phyloP scores from a whole-genome alignment of 306 rosid species.

The Alnus glutinosa region DNA sequence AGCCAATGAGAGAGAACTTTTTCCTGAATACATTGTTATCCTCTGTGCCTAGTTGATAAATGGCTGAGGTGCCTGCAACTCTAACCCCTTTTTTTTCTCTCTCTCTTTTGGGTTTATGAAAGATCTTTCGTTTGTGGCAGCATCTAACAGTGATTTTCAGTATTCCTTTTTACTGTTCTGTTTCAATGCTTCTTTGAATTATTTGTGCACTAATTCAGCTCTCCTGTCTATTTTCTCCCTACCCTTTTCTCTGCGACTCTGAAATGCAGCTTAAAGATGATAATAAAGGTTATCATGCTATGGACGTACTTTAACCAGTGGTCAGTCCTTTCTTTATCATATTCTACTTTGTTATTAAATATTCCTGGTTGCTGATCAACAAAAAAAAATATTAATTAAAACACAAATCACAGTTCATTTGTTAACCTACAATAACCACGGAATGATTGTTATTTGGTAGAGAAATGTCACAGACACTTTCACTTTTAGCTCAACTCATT shows the following conservation, averaged over 20 bases:
- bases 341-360: neutral
- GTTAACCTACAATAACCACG: too few relatives aligned
- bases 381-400: too few relatives aligned
- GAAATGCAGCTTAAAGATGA: constrained; percentile 26
- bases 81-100: neutral
- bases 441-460: too few relatives aligned
- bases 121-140: constrained; percentile 25
- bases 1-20: neutral
- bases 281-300: constrained; percentile 19
- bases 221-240: constrained; percentile 26
- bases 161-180: constrained; percentile 28
- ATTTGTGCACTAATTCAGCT: constrained; percentile 32
- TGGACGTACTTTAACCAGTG: constrained; percentile 33
- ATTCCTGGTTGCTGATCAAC: neutral
- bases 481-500: too few relatives aligned
- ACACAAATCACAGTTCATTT: too few relatives aligned
- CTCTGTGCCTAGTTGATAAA: constrained; percentile 3
- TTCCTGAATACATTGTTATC: constrained; percentile 15
- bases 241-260: constrained; percentile 25
- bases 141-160: constrained; percentile 2
- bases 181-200: constrained; percentile 27
- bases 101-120: constrained; percentile 21
- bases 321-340: constrained; percentile 26
- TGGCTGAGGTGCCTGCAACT: neutral
- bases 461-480: too few relatives aligned